These are phyloP conservation scores for Aurinia saxatilis DNA, from an alignment of 345 rosid genomes.

Conservation along the genomic window DNA sequence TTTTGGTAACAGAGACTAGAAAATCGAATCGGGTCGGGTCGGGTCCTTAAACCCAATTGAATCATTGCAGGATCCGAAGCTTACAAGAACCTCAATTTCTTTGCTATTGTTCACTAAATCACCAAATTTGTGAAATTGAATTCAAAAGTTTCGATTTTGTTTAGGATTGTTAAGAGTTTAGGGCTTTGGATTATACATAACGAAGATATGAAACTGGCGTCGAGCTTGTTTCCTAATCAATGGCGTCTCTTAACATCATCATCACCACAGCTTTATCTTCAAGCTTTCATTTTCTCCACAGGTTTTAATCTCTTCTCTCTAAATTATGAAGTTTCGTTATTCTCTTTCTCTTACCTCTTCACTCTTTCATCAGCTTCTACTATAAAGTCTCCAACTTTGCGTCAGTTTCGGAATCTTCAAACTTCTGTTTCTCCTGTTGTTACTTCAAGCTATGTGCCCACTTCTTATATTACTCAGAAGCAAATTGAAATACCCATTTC, in stretches of 20 bases:
- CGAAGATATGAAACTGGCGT: conserved; percentile 24
- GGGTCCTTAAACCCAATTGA: too few relatives aligned
- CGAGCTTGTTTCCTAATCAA: conserved; percentile 29
- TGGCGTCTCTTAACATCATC: conserved; percentile 26
- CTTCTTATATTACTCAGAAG: conserved; percentile 30
- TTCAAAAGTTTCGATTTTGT: too few relatives aligned
- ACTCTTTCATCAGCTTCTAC: conserved; percentile 9
- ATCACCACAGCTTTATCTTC: conserved; percentile 17
- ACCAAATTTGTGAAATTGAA: conserved; percentile 12
- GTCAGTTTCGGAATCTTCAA: conserved; percentile 50
- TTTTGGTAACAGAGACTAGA: too few relatives aligned
- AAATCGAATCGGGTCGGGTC: too few relatives aligned
- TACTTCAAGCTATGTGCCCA: conserved; percentile 54
- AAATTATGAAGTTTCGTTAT: too few relatives aligned
- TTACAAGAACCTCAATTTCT: too few relatives aligned
- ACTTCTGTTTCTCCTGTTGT: conserved; percentile 40
- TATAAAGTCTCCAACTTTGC: conserved; percentile 29
- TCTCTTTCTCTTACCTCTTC: too few relatives aligned
- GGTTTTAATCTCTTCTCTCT: too few relatives aligned
- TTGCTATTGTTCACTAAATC: too few relatives aligned
- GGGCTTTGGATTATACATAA: not conserved
- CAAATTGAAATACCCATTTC: conserved; percentile 24
- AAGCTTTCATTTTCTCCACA: conserved; percentile 14
- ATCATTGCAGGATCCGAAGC: too few relatives aligned
- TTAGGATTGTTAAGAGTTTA: too few relatives aligned